phyloP scores from a whole-genome alignment of 2,329 filamentous ascomycete genomes.

The Cryphonectria naterciae region DNA sequence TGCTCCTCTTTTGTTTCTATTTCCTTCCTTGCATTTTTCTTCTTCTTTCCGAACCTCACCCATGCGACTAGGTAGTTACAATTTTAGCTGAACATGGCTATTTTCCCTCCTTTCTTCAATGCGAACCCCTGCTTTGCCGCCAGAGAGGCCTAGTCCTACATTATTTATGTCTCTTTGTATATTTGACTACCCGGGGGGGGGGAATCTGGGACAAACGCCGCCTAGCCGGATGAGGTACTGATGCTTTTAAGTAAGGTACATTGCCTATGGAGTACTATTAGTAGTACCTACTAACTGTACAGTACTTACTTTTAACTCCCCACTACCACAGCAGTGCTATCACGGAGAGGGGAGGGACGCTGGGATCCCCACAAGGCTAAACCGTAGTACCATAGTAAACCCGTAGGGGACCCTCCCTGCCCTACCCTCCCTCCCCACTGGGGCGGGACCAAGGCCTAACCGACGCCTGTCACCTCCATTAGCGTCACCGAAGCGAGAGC shows the following conservation, averaged over 20 bases:
- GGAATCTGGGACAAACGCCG: not conserved
- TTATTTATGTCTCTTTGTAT: too few species aligned
- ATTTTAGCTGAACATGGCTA: not conserved
- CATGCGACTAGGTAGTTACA: too few species aligned
- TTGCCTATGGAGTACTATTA: not conserved
- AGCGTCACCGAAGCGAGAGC: not conserved
- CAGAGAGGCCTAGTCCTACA: too few species aligned
- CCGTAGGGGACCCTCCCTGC: not conserved
- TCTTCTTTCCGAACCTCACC: too few species aligned
- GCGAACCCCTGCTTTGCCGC: not conserved
- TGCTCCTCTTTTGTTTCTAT: not conserved
- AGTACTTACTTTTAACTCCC: not conserved
- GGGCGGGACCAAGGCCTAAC: not conserved
- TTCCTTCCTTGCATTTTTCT: too few species aligned
- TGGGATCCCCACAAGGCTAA: not conserved
- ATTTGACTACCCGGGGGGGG: not conserved
- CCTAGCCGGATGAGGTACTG: constrained; percentile 6
- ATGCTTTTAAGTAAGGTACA: not conserved
- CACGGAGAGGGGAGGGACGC: not conserved
- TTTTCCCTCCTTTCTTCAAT: not conserved
- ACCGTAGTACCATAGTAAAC: not conserved
- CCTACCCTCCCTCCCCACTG: not conserved
- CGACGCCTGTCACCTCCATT: not conserved
- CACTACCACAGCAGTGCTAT: not conserved
- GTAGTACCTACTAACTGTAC: not conserved